Evolutionary conservation across 192 early-diverging fungal species (phyloP), one percentile per base, ranked within the genome.

Genomic region (Coemansia sp.): DNA sequence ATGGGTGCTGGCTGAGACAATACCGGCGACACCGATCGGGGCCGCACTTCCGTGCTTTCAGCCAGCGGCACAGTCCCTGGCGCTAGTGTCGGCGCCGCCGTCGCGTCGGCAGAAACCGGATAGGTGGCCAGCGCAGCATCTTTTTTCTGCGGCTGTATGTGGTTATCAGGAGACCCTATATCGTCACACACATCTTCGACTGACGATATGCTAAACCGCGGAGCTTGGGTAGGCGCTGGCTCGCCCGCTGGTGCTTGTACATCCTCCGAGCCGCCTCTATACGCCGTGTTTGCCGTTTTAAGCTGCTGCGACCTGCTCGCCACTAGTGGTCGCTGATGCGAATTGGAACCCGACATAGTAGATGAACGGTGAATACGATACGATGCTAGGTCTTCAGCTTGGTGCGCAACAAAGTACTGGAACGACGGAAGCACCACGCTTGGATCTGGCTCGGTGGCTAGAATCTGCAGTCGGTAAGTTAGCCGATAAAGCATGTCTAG

Each of bases 281-380:
- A 20, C 50, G 28, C 42, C 9, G 63, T 18, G 47, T 31, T 17
- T 24, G 61, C 23, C 23, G 25, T 51, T 38, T 21, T n/a, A 31
- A 20, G 18, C 54, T 56, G 54, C 2, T 21, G 31, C 9, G 54
- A n/a, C 7, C 8, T 36, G 18, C 54, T 14, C 17, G 31, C 17
- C 6, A 17, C 15, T 11, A 17, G 7, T 20, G 54, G 26, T 18
- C 54, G 54, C 9, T 49, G 47, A 7, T 53, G 62, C 62, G 15
- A 36, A 26, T 52, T 53, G 36, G 47, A 15, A 52, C 58, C 21
- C 0, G 76, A 79, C 5, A 67, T 64, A 7, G 77, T 74, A 1
- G 77, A 80, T 8, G 71, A 64, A 5, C 68, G 64, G 11, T 74
- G 71, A 11, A 80, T 61, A 7, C 71, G 68, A 50, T 67, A 73